Conservation (phyloP, 768 basidiomycete genomes). For the Nidularia sp. region DNA sequence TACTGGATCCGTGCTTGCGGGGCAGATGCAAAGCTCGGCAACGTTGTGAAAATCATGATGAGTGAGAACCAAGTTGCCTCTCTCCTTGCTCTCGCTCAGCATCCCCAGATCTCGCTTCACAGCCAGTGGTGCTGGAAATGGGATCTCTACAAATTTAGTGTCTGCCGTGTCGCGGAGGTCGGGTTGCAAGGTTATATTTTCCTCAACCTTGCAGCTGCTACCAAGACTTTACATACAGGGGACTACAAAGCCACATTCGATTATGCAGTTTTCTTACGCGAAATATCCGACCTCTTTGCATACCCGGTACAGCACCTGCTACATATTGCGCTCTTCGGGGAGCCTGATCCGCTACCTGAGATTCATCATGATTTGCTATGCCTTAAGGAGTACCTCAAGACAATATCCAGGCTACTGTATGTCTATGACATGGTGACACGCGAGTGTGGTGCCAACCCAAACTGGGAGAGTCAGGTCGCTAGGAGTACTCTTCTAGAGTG, state of each 20-base stretch:
- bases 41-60: too few species aligned
- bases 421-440: constrained; percentile 28
- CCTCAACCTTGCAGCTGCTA: constrained; percentile 4
- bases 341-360: constrained; percentile 1
- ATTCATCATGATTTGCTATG: constrained; percentile 14
- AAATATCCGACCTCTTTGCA: too few species aligned
- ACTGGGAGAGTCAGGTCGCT: constrained; percentile 21
- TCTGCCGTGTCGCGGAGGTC: too few species aligned
- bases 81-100: too few species aligned
- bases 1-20: too few species aligned
- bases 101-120: too few species aligned
- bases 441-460: constrained; percentile 26
- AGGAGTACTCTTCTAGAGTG: too few species aligned
- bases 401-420: constrained; percentile 29
- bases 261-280: constrained; percentile 1
- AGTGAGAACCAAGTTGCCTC: too few species aligned
- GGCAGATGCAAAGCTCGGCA: too few species aligned
- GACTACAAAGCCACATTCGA: constrained; percentile 15
- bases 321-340: constrained; percentile 20
- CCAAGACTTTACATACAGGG: constrained; percentile 7
- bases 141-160: too few species aligned
- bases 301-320: constrained; percentile 24
- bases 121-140: too few species aligned
- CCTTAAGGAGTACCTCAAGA: constrained; percentile 29
- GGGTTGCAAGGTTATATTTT: too few species aligned